These are phyloP conservation scores for Chrysosporium queenslandicum DNA, from an alignment of 2,329 filamentous ascomycete genomes.

Conservation along the genomic window DNA sequence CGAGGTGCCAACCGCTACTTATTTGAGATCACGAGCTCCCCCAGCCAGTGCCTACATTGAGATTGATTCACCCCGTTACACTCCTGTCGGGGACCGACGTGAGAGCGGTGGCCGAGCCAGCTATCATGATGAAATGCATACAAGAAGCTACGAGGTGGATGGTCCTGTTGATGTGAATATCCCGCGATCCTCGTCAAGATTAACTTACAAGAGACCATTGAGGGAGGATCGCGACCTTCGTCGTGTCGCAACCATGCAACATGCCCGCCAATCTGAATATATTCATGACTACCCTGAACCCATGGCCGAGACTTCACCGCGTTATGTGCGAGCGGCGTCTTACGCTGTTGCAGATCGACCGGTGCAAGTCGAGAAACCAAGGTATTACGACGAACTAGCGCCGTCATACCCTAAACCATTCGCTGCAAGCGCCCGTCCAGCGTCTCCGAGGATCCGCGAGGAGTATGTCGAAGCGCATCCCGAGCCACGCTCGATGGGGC, in stretches of 20 bases:
- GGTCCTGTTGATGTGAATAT: conserved; percentile 26
- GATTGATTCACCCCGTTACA: conserved; percentile 34
- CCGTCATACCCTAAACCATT: conserved; percentile 21
- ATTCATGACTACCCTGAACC: conserved; percentile 37
- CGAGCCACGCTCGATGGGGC: conserved; percentile 41
- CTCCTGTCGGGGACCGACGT: conserved; percentile 28
- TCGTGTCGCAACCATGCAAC: conserved; percentile 40
- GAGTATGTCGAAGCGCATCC: conserved; percentile 32
- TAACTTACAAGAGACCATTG: conserved; percentile 28
- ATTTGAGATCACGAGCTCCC: conserved; percentile 28
- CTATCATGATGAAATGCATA: conserved; percentile 31
- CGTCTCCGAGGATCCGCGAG: conserved; percentile 31
- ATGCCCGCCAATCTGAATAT: conserved; percentile 35
- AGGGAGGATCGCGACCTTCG: conserved; percentile 39
- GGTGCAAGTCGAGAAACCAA: conserved; percentile 27
- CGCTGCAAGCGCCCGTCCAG: conserved; percentile 15
- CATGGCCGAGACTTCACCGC: conserved; percentile 30
- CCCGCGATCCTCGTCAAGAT: conserved; percentile 33
- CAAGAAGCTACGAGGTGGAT: conserved; percentile 21
- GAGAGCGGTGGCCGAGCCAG: conserved; percentile 25
- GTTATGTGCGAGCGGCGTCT: conserved; percentile 30
- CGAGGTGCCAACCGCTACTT: conserved; percentile 29
- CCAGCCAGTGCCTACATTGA: conserved; percentile 42
- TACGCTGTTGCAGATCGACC: conserved; percentile 34
- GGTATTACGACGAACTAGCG: conserved; percentile 33